phyloP scores from a whole-genome alignment of 2,329 filamentous ascomycete genomes.

The Ophiostoma pallidulum region DNA sequence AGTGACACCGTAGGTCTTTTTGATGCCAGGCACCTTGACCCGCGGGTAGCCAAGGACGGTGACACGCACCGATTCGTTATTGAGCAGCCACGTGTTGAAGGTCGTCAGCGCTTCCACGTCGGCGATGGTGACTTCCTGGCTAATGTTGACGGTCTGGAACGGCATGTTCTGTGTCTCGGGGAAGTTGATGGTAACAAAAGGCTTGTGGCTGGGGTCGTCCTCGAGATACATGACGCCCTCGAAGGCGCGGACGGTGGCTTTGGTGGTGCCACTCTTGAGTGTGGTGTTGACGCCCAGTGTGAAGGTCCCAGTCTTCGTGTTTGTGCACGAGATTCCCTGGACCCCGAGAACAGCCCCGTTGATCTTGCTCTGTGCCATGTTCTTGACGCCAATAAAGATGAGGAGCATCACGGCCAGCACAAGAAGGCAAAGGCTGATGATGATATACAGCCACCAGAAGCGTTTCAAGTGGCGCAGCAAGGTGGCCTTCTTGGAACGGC shows the following conservation, averaged over 20 bases:
- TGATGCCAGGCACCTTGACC: constrained; percentile 41
- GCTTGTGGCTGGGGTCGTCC: constrained; percentile 34
- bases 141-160: constrained; percentile 42
- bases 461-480: constrained; percentile 34
- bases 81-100: constrained; percentile 47
- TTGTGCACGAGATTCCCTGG: constrained; percentile 39
- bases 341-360: constrained; percentile 43
- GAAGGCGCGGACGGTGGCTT: constrained; percentile 43
- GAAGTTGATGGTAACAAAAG: constrained; percentile 44
- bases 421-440: constrained; percentile 39
- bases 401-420: constrained; percentile 49
- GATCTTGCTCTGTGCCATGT: constrained; percentile 47
- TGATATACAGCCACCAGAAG: constrained; percentile 54
- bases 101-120: constrained; percentile 40
- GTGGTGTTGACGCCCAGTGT: constrained; percentile 47
- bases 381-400: constrained; percentile 47
- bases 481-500: neutral
- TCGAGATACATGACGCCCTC: constrained; percentile 46
- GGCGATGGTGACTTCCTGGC: constrained; percentile 36
- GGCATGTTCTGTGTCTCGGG: constrained; percentile 41
- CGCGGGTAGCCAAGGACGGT: constrained; percentile 43
- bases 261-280: constrained; percentile 42
- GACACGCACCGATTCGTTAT: constrained; percentile 40
- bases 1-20: constrained; percentile 37
- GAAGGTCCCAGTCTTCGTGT: constrained; percentile 36